Evolutionary conservation across 1,284 basidiomycete genomes (phyloP), one percentile per base, ranked within the genome.

Genomic region (Tilletia setariae): DNA sequence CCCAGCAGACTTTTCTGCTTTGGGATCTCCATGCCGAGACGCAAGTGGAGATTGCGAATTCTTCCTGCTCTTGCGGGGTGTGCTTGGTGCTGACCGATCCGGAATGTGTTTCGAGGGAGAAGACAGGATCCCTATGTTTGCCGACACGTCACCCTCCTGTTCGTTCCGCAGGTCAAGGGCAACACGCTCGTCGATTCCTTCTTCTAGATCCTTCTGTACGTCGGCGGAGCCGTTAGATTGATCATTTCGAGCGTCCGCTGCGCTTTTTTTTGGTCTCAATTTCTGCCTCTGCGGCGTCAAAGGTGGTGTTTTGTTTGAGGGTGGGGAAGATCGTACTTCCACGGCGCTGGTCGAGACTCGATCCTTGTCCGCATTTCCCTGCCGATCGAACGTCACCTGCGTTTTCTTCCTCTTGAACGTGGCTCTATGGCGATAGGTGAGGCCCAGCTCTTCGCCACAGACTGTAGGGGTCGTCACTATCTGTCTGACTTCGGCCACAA

Each of bases 201-300:
- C 56, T 13, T 61, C 56, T 28, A 61, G 56, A 61, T 61, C 56
- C 35, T 61, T 25, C 28, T 61, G 56, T 49, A 49, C 46, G 35
- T 40, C 35, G 56, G 35, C 21, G 1, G 56, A 32, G 15, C 35
- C 56, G 16, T 40, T 32, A 15, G 19, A 19, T 30, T 19, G 16
- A 21, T 28, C 15, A 16, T 19, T 7, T 19, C 28, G 9, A 7
- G 19, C 56, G 3, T 19, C 28, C 7, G 19, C 56, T 19, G 28
- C 28, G 16, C 56, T 40, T 21, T 61, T 61, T 16, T 30, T 25
- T 2, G 56, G 25, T 13, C 32, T 25, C 3, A 61, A 8, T 16
- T 61, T 61, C n/a, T 40, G 56, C 15, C 56, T 19, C 56, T 61
- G 28, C 19, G 56, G 56, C 13, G 56, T 61, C 7, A 19, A 3